These are phyloP conservation scores for Styphnolobium japonicum DNA, from an alignment of 306 rosid species.

Conservation along the genomic window DNA sequence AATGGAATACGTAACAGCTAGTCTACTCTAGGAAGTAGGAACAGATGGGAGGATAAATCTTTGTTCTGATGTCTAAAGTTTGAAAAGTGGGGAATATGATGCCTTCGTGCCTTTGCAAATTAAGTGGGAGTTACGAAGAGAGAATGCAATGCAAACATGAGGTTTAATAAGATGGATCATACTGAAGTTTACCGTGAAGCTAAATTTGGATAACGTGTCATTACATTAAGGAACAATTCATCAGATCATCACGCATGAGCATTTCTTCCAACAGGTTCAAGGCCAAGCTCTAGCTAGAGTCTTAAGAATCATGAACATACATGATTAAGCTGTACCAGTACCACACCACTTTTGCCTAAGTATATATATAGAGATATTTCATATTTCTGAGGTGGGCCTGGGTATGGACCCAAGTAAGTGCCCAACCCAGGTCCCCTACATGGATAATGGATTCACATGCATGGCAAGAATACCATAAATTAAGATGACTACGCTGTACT, in stretches of 20 bases:
- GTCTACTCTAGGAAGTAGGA: constrained; percentile 27
- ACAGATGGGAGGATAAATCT: constrained; percentile 40
- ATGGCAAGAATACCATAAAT: constrained; percentile 52
- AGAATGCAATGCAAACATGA: constrained; percentile 14
- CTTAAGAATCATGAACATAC: not conserved
- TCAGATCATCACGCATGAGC: not conserved
- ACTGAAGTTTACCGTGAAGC: not conserved
- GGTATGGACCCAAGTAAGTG: constrained; percentile 43
- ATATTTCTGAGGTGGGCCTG: constrained; percentile 22
- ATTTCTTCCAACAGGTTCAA: not conserved
- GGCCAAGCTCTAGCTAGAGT: not conserved
- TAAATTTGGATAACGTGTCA: not conserved
- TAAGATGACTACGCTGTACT: constrained; percentile 8
- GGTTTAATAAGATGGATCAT: not conserved
- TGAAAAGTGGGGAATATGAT: constrained; percentile 38
- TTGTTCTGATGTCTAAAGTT: constrained; percentile 53
- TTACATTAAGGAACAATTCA: not conserved
- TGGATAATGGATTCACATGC: constrained; percentile 68
- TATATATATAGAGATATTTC: not conserved
- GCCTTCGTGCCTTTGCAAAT: constrained; percentile 29
- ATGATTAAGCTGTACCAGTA: not conserved
- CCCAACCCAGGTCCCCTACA: constrained; percentile 35
- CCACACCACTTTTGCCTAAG: not conserved
- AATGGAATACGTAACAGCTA: constrained; percentile 46
- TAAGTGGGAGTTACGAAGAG: constrained; percentile 25